Evolutionary conservation across 345 rosid genomes (phyloP).

Genomic region (Streptanthus diversifolius): DNA sequence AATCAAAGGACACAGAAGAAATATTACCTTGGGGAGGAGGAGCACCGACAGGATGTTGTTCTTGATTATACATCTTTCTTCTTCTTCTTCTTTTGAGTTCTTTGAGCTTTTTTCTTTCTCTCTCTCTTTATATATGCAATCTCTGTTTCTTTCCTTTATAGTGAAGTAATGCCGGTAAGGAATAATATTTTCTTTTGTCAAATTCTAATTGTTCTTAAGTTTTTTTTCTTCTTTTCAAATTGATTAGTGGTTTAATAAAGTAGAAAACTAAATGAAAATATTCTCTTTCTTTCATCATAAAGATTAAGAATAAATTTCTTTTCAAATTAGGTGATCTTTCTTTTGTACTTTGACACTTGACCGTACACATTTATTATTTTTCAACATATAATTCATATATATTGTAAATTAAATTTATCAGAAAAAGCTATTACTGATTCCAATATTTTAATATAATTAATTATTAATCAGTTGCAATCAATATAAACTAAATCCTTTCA

Average conservation of each 20-base stretch:
- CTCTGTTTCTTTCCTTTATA: slow-evolving; percentile 27
- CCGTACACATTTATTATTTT: not conserved
- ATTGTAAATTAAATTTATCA: no score
- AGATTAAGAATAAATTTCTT: not conserved
- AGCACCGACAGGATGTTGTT: slow-evolving; percentile 56
- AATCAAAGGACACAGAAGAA: not conserved
- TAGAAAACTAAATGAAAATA: not conserved
- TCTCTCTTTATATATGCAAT: not conserved
- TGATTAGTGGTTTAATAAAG: not conserved
- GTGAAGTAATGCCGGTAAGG: slow-evolving; percentile 12
- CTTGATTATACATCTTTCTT: slow-evolving; percentile 46
- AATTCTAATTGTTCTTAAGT: not conserved
- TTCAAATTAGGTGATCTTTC: not conserved
- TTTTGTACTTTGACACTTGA: not conserved
- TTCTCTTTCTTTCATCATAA: not conserved
- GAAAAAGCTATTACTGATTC: no score
- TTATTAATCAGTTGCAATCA: no score
- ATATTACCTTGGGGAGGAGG: slow-evolving; percentile 69
- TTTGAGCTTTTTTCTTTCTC: not conserved
- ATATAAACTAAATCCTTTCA: not conserved
- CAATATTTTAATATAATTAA: no score
- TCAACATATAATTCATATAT: no score
- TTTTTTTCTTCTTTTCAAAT: not conserved
- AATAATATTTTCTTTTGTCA: not conserved
- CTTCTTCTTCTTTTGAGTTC: slow-evolving; percentile 16